These are phyloP conservation scores for Paecilomyces dactylethromorphus DNA, from an alignment of 2,329 filamentous ascomycete genomes.

Conservation along the genomic window DNA sequence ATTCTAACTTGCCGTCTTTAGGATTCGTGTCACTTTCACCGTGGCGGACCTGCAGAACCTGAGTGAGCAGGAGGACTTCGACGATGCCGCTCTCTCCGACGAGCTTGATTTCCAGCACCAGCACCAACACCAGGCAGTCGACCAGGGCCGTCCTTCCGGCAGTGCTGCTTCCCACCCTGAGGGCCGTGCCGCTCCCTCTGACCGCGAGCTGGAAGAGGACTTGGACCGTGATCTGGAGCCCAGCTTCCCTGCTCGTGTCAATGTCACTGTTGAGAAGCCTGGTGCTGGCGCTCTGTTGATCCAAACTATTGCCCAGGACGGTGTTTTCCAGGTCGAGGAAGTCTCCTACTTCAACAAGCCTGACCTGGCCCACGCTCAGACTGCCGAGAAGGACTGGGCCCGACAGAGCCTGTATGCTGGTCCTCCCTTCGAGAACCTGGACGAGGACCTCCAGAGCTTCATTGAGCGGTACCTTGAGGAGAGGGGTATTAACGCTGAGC, in stretches of 20 bases:
- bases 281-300: conserved; percentile 79
- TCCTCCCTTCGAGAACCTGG: conserved; percentile 86
- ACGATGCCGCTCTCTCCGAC: conserved; percentile 50
- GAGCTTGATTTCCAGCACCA: conserved; percentile 52
- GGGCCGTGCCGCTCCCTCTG: conserved; percentile 50
- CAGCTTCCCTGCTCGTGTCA: conserved; percentile 73
- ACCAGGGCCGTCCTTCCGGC: conserved; percentile 45
- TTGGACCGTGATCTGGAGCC: conserved; percentile 43
- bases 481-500: conserved; percentile 77
- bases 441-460: conserved; percentile 89
- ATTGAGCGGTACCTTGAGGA: conserved; percentile 93
- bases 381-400: conserved; percentile 69
- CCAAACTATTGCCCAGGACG: conserved; percentile 79
- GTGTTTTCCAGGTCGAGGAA: conserved; percentile 80
- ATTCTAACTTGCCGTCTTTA: conserved; percentile 21
- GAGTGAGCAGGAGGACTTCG: conserved; percentile 53
- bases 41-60: conserved; percentile 73
- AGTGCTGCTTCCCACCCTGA: conserved; percentile 48
- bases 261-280: conserved; percentile 82
- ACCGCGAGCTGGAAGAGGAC: conserved; percentile 51
- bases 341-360: conserved; percentile 79
- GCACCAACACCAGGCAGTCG: conserved; percentile 47
- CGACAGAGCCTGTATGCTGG: conserved; percentile 78
- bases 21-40: conserved; percentile 75
- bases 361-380: conserved; percentile 68